Conservation (phyloP, 108 stramenopile genomes). For the Cylindrotheca closterium region DNA sequence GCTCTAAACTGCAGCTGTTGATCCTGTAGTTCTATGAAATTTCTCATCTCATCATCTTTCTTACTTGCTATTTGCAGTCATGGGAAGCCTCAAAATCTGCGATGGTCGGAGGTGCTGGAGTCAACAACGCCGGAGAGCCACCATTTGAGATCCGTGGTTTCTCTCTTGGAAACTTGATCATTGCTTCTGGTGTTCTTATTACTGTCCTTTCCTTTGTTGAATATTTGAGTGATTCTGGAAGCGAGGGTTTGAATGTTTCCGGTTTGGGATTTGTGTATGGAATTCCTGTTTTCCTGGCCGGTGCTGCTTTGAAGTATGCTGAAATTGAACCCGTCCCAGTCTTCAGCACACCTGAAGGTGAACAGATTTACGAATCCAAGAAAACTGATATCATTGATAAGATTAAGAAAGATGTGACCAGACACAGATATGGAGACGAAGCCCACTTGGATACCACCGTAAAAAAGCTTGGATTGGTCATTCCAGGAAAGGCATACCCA, state of each 20-base stretch:
- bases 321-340: constrained; percentile 94
- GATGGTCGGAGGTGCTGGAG: constrained; percentile 93
- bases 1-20: too few relatives aligned
- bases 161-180: constrained; percentile 91
- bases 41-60: too few relatives aligned
- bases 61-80: neutral
- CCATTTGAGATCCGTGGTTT: constrained; percentile 98
- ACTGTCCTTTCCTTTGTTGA: constrained; percentile 86
- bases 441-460: constrained; percentile 97
- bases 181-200: constrained; percentile 69
- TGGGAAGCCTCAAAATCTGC: constrained; percentile 77
- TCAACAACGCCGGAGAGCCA: constrained; percentile 94
- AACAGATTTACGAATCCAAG: constrained; percentile 78
- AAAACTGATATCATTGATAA: constrained; percentile 88
- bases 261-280: constrained; percentile 97
- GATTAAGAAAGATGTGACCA: constrained; percentile 95
- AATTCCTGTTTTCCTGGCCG: constrained; percentile 92
- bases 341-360: constrained; percentile 49
- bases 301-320: constrained; percentile 94
- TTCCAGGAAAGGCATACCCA: constrained; percentile 93
- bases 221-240: constrained; percentile 84
- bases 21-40: too few relatives aligned
- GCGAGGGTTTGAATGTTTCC: constrained; percentile 80
- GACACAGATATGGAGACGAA: constrained; percentile 97
- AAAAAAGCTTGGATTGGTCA: constrained; percentile 91